phyloP scores from a whole-genome alignment of 176 grass and related monocot species.

The Elaeis guineensis region DNA sequence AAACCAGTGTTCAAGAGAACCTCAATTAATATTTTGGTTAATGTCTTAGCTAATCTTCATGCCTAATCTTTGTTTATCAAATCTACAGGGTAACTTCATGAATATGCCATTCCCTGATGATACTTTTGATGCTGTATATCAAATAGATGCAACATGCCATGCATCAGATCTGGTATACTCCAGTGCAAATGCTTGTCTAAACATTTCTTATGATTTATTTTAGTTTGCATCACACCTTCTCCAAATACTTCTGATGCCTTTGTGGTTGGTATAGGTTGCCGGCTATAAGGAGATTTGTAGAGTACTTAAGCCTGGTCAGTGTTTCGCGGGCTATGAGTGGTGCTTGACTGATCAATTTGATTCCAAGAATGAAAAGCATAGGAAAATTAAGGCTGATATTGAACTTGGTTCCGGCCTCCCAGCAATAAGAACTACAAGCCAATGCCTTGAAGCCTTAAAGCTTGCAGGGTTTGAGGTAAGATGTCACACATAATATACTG shows the following conservation, averaged over 20 bases:
- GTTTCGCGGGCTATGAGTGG: neutral
- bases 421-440: neutral
- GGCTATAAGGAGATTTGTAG: neutral
- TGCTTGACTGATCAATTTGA: neutral
- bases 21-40: too few species aligned
- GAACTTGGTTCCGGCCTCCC: neutral
- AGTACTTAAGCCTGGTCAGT: neutral
- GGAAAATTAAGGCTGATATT: neutral
- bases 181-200: neutral
- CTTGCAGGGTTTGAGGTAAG: slow-evolving; percentile 3
- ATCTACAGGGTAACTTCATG: neutral
- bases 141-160: neutral
- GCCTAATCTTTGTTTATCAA: too few species aligned
- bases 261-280: neutral
- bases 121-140: neutral
- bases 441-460: neutral
- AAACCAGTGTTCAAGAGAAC: too few species aligned
- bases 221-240: neutral
- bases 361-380: neutral
- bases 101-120: neutral
- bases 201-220: neutral
- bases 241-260: neutral
- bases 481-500: neutral
- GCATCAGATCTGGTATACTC: neutral
- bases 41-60: too few species aligned